phyloP scores from a whole-genome alignment of 306 rosid species.

The Glycine soja region DNA sequence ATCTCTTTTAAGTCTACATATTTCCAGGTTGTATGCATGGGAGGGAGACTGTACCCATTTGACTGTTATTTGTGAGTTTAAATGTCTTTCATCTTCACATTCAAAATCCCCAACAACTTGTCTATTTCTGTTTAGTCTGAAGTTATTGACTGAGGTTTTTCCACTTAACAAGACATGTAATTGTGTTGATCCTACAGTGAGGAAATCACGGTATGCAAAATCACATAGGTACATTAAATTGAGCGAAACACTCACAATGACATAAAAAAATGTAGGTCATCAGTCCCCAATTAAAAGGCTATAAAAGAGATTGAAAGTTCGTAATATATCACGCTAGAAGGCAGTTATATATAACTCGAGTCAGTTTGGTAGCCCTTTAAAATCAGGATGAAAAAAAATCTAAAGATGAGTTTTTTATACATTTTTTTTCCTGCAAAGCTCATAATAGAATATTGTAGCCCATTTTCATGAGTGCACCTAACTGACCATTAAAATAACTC shows the following conservation, averaged over 20 bases:
- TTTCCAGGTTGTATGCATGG: not conserved
- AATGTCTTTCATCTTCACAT: not conserved
- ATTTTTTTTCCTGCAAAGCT: constrained; percentile 15
- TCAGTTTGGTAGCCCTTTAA: constrained; percentile 7
- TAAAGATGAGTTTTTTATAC: constrained; percentile 15
- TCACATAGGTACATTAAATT: not conserved
- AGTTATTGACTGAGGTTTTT: constrained; percentile 24
- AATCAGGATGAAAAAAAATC: constrained; percentile 34
- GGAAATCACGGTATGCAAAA: constrained; percentile 24
- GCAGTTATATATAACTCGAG: constrained; percentile 11
- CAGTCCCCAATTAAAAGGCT: constrained; percentile 11
- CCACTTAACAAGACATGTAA: not conserved
- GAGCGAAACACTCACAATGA: not conserved
- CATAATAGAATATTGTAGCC: constrained; percentile 12
- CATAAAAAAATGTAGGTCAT: not conserved
- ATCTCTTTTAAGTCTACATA: constrained; percentile 18
- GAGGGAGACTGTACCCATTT: constrained; percentile 11
- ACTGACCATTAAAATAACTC: constrained; percentile 23
- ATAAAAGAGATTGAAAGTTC: not conserved
- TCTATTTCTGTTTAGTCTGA: not conserved
- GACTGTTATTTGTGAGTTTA: constrained; percentile 4
- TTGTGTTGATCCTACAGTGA: constrained; percentile 30
- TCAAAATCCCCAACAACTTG: constrained; percentile 28
- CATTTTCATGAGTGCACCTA: constrained; percentile 8
- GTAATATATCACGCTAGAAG: not conserved